phyloP scores from a whole-genome alignment of 1,284 basidiomycete genomes.

The Wallemia ichthyophaga region DNA sequence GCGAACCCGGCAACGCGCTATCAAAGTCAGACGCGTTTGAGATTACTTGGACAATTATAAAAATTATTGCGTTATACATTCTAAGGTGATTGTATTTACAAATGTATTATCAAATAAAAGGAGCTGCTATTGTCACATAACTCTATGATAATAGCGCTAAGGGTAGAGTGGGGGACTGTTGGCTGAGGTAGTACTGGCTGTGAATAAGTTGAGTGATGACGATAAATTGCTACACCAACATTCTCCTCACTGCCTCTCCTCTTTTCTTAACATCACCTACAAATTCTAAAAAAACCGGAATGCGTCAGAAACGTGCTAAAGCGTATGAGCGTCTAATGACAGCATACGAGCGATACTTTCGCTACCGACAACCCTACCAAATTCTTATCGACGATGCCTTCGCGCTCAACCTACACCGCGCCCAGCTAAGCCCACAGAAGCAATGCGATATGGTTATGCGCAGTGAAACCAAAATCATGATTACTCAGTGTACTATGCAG shows the following conservation, averaged over 20 bases:
- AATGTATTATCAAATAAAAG: no score
- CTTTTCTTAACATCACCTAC: not conserved
- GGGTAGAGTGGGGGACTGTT: no score
- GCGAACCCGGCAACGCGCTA: not conserved
- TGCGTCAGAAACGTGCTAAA: slow-evolving; percentile 81
- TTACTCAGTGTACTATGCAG: slow-evolving; percentile 80
- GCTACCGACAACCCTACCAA: slow-evolving; percentile 72
- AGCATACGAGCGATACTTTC: slow-evolving; percentile 51
- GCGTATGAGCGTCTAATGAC: slow-evolving; percentile 72
- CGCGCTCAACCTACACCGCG: slow-evolving; percentile 52
- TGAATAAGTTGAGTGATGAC: no score
- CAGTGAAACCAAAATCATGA: slow-evolving; percentile 43
- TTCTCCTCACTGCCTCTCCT: no score
- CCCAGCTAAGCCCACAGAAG: slow-evolving; percentile 23
- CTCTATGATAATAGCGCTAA: no score
- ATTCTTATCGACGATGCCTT: slow-evolving; percentile 32
- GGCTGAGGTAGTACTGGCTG: no score
- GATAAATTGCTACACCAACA: no score
- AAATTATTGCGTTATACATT: no score
- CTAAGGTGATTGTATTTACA: no score
- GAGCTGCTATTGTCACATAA: no score
- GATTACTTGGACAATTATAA: no score
- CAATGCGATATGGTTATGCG: slow-evolving; percentile 47
- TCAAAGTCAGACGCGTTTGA: not conserved
- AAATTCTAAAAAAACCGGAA: slow-evolving; percentile 17